Evolutionary conservation across 192 early-diverging fungal genomes (phyloP).

Genomic region (Rhizoclosmatium sp.): DNA sequence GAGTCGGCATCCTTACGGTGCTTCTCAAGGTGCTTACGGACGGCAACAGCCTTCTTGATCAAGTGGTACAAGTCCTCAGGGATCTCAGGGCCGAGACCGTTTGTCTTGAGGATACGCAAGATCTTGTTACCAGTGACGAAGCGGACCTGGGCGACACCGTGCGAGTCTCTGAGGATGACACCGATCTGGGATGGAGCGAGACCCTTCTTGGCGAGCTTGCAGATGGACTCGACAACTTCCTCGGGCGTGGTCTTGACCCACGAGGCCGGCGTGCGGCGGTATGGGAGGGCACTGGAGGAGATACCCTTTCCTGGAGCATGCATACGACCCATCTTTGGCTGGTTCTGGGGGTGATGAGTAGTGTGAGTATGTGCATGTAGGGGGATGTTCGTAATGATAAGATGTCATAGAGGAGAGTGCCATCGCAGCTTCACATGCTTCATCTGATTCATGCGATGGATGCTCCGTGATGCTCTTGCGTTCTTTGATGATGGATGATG

Average conservation of each 20-base stretch:
- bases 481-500: neutral
- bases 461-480: neutral
- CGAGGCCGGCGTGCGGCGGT: conserved; percentile 95
- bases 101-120: conserved; percentile 97
- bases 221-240: conserved; percentile 97
- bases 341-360: neutral
- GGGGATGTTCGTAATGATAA: neutral
- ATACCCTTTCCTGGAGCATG: conserved; percentile 99
- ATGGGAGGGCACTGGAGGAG: conserved; percentile 85
- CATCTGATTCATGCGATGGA: neutral
- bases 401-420: neutral
- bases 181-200: conserved; percentile 98
- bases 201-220: conserved; percentile 99
- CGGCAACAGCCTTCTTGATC: conserved; percentile 99
- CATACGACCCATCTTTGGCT: conserved; percentile 65
- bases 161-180: conserved; percentile 94
- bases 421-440: neutral
- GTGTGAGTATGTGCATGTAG: neutral
- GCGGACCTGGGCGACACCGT: conserved; percentile 97
- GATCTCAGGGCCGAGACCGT: conserved; percentile 93
- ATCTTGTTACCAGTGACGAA: conserved; percentile 99
- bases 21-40: conserved; percentile 99
- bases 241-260: conserved; percentile 98
- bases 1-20: conserved; percentile 98
- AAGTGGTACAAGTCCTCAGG: conserved; percentile 99